These are phyloP conservation scores for Chalara sp. DNA, from an alignment of 2,329 filamentous ascomycete genomes.

Conservation along the genomic window DNA sequence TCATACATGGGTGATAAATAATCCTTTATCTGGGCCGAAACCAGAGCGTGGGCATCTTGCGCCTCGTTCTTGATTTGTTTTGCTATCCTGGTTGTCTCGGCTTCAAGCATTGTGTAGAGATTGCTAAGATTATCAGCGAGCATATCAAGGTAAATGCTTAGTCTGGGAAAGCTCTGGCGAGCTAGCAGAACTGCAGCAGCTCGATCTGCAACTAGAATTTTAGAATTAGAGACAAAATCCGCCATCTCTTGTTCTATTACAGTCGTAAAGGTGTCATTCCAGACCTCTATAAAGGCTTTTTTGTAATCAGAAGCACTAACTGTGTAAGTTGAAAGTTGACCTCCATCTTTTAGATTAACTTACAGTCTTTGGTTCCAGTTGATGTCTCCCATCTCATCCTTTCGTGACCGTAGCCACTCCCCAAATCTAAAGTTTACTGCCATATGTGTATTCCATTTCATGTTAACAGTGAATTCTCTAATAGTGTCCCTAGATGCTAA, in stretches of 20 bases:
- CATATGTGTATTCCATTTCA: constrained; percentile 12
- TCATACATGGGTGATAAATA: constrained; percentile 8
- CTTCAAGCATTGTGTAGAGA: not conserved
- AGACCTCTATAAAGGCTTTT: not conserved
- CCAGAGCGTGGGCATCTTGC: constrained; percentile 4
- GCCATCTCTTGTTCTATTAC: constrained; percentile 1
- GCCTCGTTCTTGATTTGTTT: constrained; percentile 1
- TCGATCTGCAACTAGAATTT: constrained; percentile 4
- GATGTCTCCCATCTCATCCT: not conserved
- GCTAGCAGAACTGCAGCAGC: not conserved
- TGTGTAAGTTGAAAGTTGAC: not conserved
- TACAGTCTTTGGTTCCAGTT: constrained; percentile 17
- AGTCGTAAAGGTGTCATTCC: constrained; percentile 5
- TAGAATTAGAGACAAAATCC: not conserved
- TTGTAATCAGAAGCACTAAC: constrained; percentile 1
- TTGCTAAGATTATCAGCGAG: constrained; percentile 6
- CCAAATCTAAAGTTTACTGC: constrained; percentile 8
- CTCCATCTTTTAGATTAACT: constrained; percentile 1
- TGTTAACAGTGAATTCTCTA: not conserved
- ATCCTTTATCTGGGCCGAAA: constrained; percentile 1
- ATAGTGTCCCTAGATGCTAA: not conserved
- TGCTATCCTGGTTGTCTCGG: not conserved
- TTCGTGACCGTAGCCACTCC: constrained; percentile 1
- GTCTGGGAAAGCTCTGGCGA: not conserved
- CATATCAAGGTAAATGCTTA: constrained; percentile 2